These are phyloP conservation scores for Allantophomopsis cytisporea DNA, from an alignment of 2,329 filamentous ascomycete species.

Conservation along the genomic window DNA sequence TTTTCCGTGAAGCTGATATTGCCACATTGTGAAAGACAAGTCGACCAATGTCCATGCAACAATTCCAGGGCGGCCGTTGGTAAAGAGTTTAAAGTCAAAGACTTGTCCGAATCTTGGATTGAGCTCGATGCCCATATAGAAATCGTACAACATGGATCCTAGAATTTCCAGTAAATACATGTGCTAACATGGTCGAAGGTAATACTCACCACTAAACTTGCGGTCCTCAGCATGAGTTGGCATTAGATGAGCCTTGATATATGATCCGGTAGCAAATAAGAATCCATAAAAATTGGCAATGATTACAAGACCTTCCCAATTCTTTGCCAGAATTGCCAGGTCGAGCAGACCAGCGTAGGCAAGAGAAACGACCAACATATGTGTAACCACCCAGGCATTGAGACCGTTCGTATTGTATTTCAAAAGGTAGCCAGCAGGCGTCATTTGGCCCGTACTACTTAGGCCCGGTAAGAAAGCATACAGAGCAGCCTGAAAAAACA, in stretches of 20 bases:
- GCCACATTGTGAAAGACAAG: constrained; percentile 23
- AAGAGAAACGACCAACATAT: constrained; percentile 16
- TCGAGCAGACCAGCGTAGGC: constrained; percentile 19
- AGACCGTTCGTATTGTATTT: constrained; percentile 29
- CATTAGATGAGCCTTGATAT: constrained; percentile 23
- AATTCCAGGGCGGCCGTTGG: constrained; percentile 30
- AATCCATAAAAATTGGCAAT: constrained; percentile 23
- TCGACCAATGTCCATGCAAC: constrained; percentile 30
- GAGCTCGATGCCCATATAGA: constrained; percentile 31
- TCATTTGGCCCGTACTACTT: constrained; percentile 23
- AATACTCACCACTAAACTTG: constrained; percentile 25
- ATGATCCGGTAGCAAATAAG: constrained; percentile 18
- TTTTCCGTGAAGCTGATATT: constrained; percentile 26
- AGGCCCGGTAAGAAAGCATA: constrained; percentile 20
- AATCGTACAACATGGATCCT: constrained; percentile 26
- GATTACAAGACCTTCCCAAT: constrained; percentile 26
- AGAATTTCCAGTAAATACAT: constrained; percentile 1
- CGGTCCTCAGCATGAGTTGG: constrained; percentile 25
- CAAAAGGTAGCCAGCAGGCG: constrained; percentile 27
- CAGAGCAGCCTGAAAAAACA: constrained; percentile 18
- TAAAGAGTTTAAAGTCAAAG: constrained; percentile 33
- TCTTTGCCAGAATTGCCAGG: constrained; percentile 24
- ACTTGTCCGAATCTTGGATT: constrained; percentile 26
- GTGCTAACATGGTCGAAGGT: not conserved
- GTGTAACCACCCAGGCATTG: constrained; percentile 23